A percentile compares a stretch with the other conserved stretches of the same genome.
Conservation (phyloP, 2,329 filamentous ascomycete species). For the Ophiostoma tasmaniense region DNA sequence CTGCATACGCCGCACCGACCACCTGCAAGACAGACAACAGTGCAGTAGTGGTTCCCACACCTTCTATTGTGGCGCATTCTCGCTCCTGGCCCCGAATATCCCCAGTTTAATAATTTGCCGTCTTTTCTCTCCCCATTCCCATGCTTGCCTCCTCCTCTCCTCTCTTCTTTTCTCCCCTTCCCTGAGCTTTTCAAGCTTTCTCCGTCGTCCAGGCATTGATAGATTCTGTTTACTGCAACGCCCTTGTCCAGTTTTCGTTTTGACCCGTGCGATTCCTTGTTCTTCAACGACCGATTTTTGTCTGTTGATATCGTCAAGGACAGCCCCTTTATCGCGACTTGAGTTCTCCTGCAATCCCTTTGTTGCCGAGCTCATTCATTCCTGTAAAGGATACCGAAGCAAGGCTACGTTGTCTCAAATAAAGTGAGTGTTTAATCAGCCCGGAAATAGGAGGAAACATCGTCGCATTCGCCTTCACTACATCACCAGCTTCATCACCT, state of each 20-base stretch:
- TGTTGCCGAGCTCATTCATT: not conserved
- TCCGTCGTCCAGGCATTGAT: constrained; percentile 1
- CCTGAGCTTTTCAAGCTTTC: constrained; percentile 7
- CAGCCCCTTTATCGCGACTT: not conserved
- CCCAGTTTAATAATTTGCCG: constrained; percentile 15
- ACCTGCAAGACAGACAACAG: not conserved
- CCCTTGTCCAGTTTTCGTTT: not conserved
- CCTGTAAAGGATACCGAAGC: not conserved
- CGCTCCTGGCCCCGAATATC: constrained; percentile 9
- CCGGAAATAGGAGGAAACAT: not conserved
- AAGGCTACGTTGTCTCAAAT: not conserved
- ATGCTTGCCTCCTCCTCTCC: not conserved
- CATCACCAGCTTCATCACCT: not conserved
- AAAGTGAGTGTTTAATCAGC: not conserved
- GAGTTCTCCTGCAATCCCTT: not conserved
- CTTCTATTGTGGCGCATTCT: constrained; percentile 12
- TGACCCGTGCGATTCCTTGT: not conserved
- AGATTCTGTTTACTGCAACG: constrained; percentile 6
- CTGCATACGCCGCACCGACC: not conserved
- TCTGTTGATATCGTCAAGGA: not conserved
- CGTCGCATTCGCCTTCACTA: not conserved
- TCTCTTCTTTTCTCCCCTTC: constrained; percentile 10
- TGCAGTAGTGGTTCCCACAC: constrained; percentile 4
- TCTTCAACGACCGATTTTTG: not conserved
- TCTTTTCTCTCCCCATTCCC: not conserved